Conservation (phyloP, 768 basidiomycete genomes). For the Podaxis sp. region DNA sequence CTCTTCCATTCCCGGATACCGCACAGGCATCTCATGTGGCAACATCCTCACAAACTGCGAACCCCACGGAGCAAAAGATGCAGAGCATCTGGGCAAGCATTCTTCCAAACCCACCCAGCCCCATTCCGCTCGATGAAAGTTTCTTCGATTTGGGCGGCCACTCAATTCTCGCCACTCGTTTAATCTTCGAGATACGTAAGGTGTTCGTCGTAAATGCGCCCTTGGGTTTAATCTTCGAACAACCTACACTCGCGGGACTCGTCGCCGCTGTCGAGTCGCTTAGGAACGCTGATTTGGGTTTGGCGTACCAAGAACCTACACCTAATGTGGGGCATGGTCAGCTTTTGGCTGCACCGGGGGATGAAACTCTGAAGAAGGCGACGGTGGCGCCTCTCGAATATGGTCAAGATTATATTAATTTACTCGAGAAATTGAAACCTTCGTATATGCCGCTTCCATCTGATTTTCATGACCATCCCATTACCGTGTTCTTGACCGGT, state of each 20-base stretch:
- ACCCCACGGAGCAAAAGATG: conserved; percentile 76
- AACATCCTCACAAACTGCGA: conserved; percentile 34
- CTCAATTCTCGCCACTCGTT: conserved; percentile 94
- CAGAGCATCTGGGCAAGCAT: conserved; percentile 83
- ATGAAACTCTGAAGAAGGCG: conserved; percentile 18
- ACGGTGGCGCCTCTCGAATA: conserved; percentile 57
- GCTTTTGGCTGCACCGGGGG: not conserved
- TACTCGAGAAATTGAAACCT: conserved; percentile 55
- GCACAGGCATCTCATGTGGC: conserved; percentile 57
- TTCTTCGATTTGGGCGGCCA: conserved; percentile 99
- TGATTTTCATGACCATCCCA: conserved; percentile 48
- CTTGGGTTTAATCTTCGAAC: conserved; percentile 86
- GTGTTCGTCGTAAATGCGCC: conserved; percentile 88
- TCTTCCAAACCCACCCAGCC: conserved; percentile 73
- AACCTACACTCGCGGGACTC: conserved; percentile 80
- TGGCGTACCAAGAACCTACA: conserved; percentile 26
- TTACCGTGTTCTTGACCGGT: conserved; percentile 93
- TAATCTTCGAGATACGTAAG: conserved; percentile 96
- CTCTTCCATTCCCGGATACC: conserved; percentile 97
- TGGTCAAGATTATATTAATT: conserved; percentile 68
- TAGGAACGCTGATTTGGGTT: conserved; percentile 78
- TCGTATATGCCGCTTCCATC: conserved; percentile 61
- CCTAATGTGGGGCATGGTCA: conserved; percentile 4
- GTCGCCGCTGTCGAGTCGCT: conserved; percentile 74
- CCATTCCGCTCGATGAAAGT: conserved; percentile 85